Conservation (phyloP, 495 filamentous ascomycete species). For the Halenospora varia region DNA sequence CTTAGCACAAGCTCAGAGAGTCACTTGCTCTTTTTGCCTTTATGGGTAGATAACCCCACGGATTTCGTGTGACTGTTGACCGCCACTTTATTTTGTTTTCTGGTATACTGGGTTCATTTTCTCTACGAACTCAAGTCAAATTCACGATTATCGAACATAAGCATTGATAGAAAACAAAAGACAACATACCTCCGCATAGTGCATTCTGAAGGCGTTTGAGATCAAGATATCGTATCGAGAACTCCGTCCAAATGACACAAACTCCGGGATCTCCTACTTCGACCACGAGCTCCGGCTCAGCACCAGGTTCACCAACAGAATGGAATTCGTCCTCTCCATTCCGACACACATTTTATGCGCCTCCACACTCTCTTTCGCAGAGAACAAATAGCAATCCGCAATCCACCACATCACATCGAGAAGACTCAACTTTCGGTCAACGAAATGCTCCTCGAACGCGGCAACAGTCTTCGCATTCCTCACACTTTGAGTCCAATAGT, state of each 20-base stretch:
- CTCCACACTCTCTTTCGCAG: neutral
- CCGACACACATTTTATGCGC: neutral
- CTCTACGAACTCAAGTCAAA: too few species aligned
- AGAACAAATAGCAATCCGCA: neutral
- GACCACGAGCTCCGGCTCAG: neutral
- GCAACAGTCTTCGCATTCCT: neutral
- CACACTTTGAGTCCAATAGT: neutral
- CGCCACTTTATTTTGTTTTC: neutral
- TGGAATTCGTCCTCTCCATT: neutral
- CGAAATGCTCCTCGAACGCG: neutral
- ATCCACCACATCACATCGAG: neutral
- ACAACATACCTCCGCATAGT: neutral
- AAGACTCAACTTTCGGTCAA: neutral
- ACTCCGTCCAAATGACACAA: neutral
- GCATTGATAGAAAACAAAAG: too few species aligned
- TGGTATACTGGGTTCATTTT: too few species aligned
- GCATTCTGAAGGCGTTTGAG: neutral
- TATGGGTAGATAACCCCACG: too few species aligned
- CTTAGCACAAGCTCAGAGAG: neutral
- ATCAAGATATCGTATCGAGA: neutral
- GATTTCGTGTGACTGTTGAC: too few species aligned
- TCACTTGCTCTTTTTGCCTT: neutral
- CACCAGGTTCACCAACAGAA: neutral
- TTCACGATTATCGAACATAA: too few species aligned
- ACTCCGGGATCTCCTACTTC: neutral